Percentiles rank a stretch among this genome's conserved stretches.
Conservation (phyloP, 2,329 filamentous ascomycete species). For the Ophiocordyceps unilateralis region DNA sequence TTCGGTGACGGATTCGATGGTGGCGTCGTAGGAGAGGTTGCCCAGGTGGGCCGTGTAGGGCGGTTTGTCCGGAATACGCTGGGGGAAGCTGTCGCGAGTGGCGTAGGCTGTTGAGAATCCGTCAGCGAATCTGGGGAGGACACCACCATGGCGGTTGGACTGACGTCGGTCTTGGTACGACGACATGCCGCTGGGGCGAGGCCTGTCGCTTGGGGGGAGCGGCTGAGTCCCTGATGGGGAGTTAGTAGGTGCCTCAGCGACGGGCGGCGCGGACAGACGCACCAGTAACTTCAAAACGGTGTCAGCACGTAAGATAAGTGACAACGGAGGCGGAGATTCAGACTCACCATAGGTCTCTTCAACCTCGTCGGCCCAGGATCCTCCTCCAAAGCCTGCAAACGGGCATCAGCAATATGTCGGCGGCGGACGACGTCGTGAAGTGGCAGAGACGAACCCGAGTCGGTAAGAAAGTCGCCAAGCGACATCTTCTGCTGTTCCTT, state of each 20-base stretch:
- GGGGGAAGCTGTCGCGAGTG: constrained; percentile 57
- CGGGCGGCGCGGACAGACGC: constrained; percentile 7
- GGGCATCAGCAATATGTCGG: neutral
- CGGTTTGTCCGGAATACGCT: constrained; percentile 65
- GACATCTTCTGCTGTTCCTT: constrained; percentile 94
- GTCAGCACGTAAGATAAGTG: constrained; percentile 11
- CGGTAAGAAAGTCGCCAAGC: constrained; percentile 86
- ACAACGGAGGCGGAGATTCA: constrained; percentile 2
- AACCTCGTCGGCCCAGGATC: constrained; percentile 98
- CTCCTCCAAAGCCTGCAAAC: constrained; percentile 31
- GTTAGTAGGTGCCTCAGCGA: constrained; percentile 6
- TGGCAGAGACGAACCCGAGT: constrained; percentile 52
- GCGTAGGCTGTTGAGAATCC: constrained; percentile 29
- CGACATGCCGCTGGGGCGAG: constrained; percentile 17
- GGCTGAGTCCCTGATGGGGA: constrained; percentile 31
- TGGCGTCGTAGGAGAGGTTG: constrained; percentile 92
- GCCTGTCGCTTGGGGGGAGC: constrained; percentile 32
- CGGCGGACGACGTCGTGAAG: no score
- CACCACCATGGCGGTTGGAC: constrained; percentile 3
- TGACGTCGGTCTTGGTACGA: constrained; percentile 28
- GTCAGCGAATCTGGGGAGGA: constrained; percentile 6
- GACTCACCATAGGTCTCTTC: constrained; percentile 69
- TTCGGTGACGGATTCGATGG: constrained; percentile 61
- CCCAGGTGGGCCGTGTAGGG: constrained; percentile 92
- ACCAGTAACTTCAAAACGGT: constrained; percentile 16